Percentiles rank a stretch among this genome's conserved stretches.
phyloP scores from a whole-genome alignment of 2,329 filamentous ascomycete species.

The Colletotrichum sp. region DNA sequence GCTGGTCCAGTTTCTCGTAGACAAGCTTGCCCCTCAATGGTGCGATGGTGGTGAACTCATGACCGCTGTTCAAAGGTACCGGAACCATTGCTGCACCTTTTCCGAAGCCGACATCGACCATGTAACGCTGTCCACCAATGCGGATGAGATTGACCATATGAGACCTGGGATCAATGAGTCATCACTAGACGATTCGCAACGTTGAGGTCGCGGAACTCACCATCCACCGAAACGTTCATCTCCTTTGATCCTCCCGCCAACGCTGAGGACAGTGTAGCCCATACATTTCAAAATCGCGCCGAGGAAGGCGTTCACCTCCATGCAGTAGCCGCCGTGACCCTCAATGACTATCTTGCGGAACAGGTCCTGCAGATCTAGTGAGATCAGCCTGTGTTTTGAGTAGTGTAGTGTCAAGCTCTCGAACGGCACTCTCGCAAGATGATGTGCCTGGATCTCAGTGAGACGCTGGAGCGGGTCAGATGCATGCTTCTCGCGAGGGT shows the following conservation, averaged over 20 bases:
- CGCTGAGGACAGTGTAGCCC: slow-evolving; percentile 54
- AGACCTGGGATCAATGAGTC: slow-evolving; percentile 40
- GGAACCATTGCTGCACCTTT: slow-evolving; percentile 42
- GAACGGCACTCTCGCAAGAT: slow-evolving; percentile 57
- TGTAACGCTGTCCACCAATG: slow-evolving; percentile 50
- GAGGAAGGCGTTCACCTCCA: slow-evolving; percentile 54
- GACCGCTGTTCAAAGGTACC: slow-evolving; percentile 30
- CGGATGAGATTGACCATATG: slow-evolving; percentile 67
- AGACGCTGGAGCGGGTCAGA: slow-evolving; percentile 32
- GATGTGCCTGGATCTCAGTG: slow-evolving; percentile 36
- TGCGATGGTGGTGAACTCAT: slow-evolving; percentile 41
- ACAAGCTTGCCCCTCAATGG: slow-evolving; percentile 50
- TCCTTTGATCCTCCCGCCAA: slow-evolving; percentile 40
- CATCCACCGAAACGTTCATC: slow-evolving; percentile 27
- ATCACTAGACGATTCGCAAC: background rate
- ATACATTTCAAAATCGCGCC: slow-evolving; percentile 50
- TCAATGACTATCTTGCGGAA: slow-evolving; percentile 50
- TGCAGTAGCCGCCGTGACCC: slow-evolving; percentile 58
- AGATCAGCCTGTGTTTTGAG: slow-evolving; percentile 35
- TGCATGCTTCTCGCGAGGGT: slow-evolving; percentile 24
- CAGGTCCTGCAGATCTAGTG: slow-evolving; percentile 43
- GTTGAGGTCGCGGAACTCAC: background rate
- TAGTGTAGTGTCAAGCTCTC: slow-evolving; percentile 61
- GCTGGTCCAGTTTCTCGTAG: slow-evolving; percentile 32
- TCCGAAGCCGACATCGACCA: slow-evolving; percentile 68